Evolutionary conservation across 2,329 filamentous ascomycete species (phyloP).

Genomic region (Scytalidium sp.): DNA sequence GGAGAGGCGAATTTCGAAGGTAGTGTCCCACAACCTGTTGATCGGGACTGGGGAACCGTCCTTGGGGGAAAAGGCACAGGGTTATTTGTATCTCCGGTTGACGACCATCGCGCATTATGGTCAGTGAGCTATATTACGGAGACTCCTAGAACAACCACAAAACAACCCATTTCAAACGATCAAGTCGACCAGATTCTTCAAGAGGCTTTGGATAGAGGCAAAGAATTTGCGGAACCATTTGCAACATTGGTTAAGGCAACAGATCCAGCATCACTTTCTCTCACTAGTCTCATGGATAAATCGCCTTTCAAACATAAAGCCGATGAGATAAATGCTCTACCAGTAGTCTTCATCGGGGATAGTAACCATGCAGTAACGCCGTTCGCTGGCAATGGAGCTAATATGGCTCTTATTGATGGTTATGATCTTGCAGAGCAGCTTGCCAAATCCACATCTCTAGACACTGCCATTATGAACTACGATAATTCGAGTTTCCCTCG

Average conservation of each 20-base stretch:
- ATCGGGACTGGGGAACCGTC: constrained; percentile 38
- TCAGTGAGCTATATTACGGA: constrained; percentile 33
- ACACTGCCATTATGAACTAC: constrained; percentile 29
- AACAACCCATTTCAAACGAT: constrained; percentile 9
- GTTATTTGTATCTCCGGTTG: constrained; percentile 43
- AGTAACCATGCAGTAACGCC: constrained; percentile 47
- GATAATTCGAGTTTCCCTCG: constrained; percentile 34
- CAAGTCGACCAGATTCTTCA: constrained; percentile 28
- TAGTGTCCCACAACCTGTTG: constrained; percentile 29
- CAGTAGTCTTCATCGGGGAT: constrained; percentile 45
- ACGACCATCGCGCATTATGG: constrained; percentile 40
- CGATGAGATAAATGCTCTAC: constrained; percentile 6
- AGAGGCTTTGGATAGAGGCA: constrained; percentile 30
- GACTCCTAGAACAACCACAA: constrained; percentile 10
- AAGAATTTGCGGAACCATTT: constrained; percentile 36
- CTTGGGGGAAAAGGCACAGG: constrained; percentile 35
- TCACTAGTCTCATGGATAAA: constrained; percentile 43
- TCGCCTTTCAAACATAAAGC: constrained; percentile 36
- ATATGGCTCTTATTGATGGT: constrained; percentile 43
- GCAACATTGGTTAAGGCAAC: constrained; percentile 35
- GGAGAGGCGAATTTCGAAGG: constrained; percentile 35
- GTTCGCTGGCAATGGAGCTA: constrained; percentile 47
- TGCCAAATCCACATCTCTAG: constrained; percentile 23
- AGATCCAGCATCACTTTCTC: constrained; percentile 32
- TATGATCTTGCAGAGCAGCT: constrained; percentile 43